Base-by-base conservation (phyloP, 805 yeast species). In the Kazachstania taianensis region DNA sequence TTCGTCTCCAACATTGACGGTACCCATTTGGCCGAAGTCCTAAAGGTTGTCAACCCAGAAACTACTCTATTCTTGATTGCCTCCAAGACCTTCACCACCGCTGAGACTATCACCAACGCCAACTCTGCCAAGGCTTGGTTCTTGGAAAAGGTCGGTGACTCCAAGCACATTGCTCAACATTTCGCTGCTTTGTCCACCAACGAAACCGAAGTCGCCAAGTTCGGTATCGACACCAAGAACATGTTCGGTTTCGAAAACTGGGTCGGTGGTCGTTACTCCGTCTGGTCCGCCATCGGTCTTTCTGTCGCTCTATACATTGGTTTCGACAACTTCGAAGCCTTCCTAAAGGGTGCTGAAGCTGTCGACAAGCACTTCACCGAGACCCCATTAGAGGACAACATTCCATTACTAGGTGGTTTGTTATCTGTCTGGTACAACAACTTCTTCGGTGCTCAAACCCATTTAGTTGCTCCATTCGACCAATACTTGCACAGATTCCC, bases 231-330 rank as follows among this genome's bases (percentile, higher is more conserved):
- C 69, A 77, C 96, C 60, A 81, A 77, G 62, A 92, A 92, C 73
- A 92, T 92, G 99, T 92, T 92, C 65, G 97, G 94, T 45, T 92
- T 92, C 56, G 96, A 87, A 63, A 80, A 69, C 67, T 92, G 98
- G 98, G 99, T 92, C 46, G 99, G 99, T 58, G 99, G 99, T 60
- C 81, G 99, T 66, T 92, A 92, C 78, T 92, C 98, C n/a, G 98
- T 92, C 43, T 92, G 99, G 99, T 83, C 95, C 29, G 94, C 98
- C 45, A 92, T 92, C 62, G 99, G 99, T 43, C 75, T 92, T 52
- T 83, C 96, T 20, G 89, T 92, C 45, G 94, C 94, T 52, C 67
- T 92, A 50, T 92, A 81, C 75, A 80, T 92, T 61, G 99, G 99
- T 48, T 92, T 61, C 63, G 97, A 92, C 46, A 83, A 86, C 74